These are phyloP conservation scores for Lactifluus volemus DNA, from an alignment of 768 basidiomycete genomes.

Conservation along the genomic window DNA sequence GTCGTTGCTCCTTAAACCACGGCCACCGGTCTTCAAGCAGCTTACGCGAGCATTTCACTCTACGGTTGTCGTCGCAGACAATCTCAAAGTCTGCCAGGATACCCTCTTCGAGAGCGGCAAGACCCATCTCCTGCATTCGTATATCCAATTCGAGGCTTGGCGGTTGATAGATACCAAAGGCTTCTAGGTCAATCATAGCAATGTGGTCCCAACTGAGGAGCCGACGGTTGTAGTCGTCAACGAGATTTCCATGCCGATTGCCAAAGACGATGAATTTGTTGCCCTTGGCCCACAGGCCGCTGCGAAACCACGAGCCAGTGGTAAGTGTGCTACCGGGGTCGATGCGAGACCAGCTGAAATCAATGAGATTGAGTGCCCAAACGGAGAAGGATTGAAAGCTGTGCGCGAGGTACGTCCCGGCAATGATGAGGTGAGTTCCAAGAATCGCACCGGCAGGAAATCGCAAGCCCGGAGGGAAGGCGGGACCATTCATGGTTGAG, in stretches of 20 bases:
- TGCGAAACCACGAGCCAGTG: constrained; percentile 91
- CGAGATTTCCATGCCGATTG: constrained; percentile 77
- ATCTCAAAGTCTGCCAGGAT: constrained; percentile 88
- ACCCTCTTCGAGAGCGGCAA: constrained; percentile 74
- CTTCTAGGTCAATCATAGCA: constrained; percentile 83
- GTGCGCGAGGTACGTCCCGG: constrained; percentile 92
- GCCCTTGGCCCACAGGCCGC: constrained; percentile 75
- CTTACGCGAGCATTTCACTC: constrained; percentile 72
- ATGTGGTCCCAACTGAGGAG: constrained; percentile 89
- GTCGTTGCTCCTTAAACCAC: constrained; percentile 79
- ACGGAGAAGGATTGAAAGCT: constrained; percentile 93
- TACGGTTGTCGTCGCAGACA: constrained; percentile 83
- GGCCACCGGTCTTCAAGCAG: constrained; percentile 90
- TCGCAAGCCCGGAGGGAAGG: constrained; percentile 88
- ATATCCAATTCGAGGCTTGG: constrained; percentile 58
- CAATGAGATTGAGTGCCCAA: constrained; percentile 84
- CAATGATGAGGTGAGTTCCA: constrained; percentile 86
- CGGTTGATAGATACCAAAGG: constrained; percentile 92
- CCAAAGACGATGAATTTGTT: constrained; percentile 90
- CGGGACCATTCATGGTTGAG: constrained; percentile 64
- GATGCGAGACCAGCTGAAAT: constrained; percentile 80
- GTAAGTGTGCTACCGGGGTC: constrained; percentile 82
- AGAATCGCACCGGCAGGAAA: constrained; percentile 94
- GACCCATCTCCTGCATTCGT: constrained; percentile 75
- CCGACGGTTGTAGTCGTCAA: constrained; percentile 88